Evolutionary conservation across 805 yeast genomes (phyloP), one percentile per base, ranked within the genome.

Genomic region (Teunomyces atbi): DNA sequence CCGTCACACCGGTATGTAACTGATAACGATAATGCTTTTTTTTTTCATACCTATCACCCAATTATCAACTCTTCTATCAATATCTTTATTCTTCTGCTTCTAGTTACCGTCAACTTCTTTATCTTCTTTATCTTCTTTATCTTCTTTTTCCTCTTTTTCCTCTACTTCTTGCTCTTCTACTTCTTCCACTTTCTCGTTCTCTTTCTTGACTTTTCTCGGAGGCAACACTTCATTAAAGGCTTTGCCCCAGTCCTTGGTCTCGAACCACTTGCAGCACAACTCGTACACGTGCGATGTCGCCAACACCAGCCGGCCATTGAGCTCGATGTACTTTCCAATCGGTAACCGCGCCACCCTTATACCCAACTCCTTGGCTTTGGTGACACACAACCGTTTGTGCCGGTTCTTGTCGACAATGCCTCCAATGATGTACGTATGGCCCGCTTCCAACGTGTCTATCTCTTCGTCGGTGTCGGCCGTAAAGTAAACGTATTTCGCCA

Each of bases 251-350:
- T 88, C 89, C 46, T 75, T 76, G 20, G 41, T 45, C 56, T 90
- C 96, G 48, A 83, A 76, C 86, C 92, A 90, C 60, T 82, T 81
- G 45, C 92, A 74, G 68, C 90, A 72, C 50, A 94, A 68, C 62
- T 92, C 96, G 50, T 88, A 86, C n/a, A 94, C 98, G 62, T 92
- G 98, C 27, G 95, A 86, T 0, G 97, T 91, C 0, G 98, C 95
- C 49, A 94, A 71, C 2, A 92, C 98, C 51, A 82, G 81, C 55
- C 98, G 78, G 1, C 98, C 96, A 49, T 87, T 83, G 43, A 94
- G 67, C 53, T 83, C 79, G 47, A 94, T 86, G 59, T 74, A 89
- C 64, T 89, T 89, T 45, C 84, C 95, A 45, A 92, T 89, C 4
- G 99, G 99, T 43, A 92, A 74, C 58, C 88, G 78, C 19, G 83